Evolutionary conservation across 768 basidiomycete genomes (phyloP).

Genomic region (Psilocybe tampanensis): DNA sequence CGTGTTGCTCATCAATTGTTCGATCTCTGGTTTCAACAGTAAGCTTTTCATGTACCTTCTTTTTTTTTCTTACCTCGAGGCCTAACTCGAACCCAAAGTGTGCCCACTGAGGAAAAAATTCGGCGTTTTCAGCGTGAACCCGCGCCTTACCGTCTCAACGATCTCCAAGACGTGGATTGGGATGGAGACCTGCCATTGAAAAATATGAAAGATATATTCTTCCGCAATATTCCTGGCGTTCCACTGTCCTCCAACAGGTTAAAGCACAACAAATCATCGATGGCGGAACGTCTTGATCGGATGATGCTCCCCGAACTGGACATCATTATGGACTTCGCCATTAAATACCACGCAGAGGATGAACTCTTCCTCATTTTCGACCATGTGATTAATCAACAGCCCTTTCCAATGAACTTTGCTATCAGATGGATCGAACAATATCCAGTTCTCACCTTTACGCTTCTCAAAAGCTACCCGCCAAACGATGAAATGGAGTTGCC

Average conservation of each 20-base stretch:
- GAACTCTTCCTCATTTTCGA: slow-evolving; percentile 56
- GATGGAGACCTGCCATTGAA: slow-evolving; percentile 24
- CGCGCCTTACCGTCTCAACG: slow-evolving; percentile 42
- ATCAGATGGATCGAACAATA: slow-evolving; percentile 47
- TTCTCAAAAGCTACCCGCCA: slow-evolving; percentile 52
- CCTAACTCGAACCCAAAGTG: slow-evolving; percentile 28
- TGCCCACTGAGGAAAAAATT: slow-evolving; percentile 49
- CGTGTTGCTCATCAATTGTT: slow-evolving; percentile 67
- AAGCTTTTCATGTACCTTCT: slow-evolving; percentile 24
- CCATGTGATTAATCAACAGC: slow-evolving; percentile 32
- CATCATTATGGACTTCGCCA: slow-evolving; percentile 39
- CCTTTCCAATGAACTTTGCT: slow-evolving; percentile 30
- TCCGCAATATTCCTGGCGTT: slow-evolving; percentile 25
- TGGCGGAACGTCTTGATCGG: slow-evolving; percentile 25
- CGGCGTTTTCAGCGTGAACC: slow-evolving; percentile 47
- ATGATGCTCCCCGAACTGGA: slow-evolving; percentile 34
- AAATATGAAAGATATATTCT: slow-evolving; percentile 32
- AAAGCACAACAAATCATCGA: slow-evolving; percentile 28
- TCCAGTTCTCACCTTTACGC: slow-evolving; percentile 55
- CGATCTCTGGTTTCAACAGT: slow-evolving; percentile 72
- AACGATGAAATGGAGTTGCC: slow-evolving; percentile 34
- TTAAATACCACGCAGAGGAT: slow-evolving; percentile 55
- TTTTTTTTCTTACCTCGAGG: neutral
- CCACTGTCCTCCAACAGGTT: slow-evolving; percentile 13
- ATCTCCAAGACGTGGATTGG: slow-evolving; percentile 43